Base-by-base conservation (phyloP, 345 rosid species). In the Dovyalis caffra region DNA sequence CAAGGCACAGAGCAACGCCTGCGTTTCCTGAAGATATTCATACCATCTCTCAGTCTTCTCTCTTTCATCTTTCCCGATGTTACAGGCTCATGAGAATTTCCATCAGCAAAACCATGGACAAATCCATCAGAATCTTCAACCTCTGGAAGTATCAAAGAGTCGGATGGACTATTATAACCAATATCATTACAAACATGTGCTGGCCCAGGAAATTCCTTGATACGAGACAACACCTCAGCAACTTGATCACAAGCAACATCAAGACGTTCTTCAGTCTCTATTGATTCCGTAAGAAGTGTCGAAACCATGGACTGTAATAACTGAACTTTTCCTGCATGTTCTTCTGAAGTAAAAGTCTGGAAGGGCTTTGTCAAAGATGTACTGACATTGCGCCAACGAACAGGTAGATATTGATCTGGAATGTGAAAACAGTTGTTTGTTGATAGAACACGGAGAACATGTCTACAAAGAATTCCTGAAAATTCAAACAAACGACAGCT, bases 381-480 rank as follows among this genome's bases (percentile, higher is more conserved):
- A n/a, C 34, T 61, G 33, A 25, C 68, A 66, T 69, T 69, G 18
- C 76, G 75, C 90, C 90, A 84, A 10, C 84, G 82, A 67, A 68
- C 61, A 2, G 87, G 87, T 5, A 87, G 77, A 75, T 79, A 87
- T 58, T 35, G 81, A 33, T 84, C 89, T 10, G 90, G 92, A 60
- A 88, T 87, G 78, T 87, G 87, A 73, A 87, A 87, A 66, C 88
- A 88, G 76, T 88, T 88, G 74, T 82, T 84, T 35, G 74, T 76
- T 10, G 90, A 89, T 23, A 87, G 86, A 63, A 85, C 90, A 31
- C 89, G 86, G 31, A 88, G 87, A 26, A 87, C 76, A 47, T 85
- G 90, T 60, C 92, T 73, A 70, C 92, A 87, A 29, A 88, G 85
- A 79, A 88, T 81, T 64, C 90, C 90, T 4, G 88, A 85, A 65